Evolutionary conservation across 2,329 filamentous ascomycete genomes (phyloP).

Genomic region (Alternaria angustiovoidea): DNA sequence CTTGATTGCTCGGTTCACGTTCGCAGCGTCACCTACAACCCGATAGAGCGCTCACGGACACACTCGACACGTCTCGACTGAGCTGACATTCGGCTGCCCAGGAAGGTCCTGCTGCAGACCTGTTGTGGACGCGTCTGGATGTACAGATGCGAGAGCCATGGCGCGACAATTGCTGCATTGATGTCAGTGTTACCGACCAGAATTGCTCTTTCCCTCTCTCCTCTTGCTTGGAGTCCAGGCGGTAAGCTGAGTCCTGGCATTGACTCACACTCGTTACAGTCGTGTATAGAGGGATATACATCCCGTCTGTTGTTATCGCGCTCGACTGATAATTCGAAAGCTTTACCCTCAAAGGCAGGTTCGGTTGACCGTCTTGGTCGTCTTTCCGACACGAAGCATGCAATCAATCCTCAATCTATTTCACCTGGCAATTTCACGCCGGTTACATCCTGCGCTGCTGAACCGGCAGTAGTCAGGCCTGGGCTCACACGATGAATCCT

Average conservation of each 20-base stretch:
- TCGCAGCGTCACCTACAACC: not conserved
- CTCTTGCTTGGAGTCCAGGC: not conserved
- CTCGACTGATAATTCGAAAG: not conserved
- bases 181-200: not conserved
- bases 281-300: not conserved
- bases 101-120: not conserved
- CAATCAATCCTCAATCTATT: slow-evolving; percentile 49
- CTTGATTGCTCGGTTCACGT: not conserved
- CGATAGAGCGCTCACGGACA: not conserved
- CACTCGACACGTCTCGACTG: not conserved
- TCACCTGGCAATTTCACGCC: slow-evolving; percentile 24
- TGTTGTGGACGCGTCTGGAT: not conserved
- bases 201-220: not conserved
- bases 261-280: not conserved
- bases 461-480: slow-evolving; percentile 33
- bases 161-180: not conserved
- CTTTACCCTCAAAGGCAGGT: not conserved
- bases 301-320: not conserved
- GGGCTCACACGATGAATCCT: slow-evolving; percentile 31
- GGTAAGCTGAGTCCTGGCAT: not conserved
- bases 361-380: slow-evolving; percentile 24
- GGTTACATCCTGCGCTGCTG: slow-evolving; percentile 29
- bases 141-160: not conserved
- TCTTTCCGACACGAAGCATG: slow-evolving; percentile 32
- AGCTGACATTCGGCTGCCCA: not conserved